These are phyloP conservation scores for Vitis rupestris DNA, from an alignment of 164 flowering plant species.

Conservation along the genomic window DNA sequence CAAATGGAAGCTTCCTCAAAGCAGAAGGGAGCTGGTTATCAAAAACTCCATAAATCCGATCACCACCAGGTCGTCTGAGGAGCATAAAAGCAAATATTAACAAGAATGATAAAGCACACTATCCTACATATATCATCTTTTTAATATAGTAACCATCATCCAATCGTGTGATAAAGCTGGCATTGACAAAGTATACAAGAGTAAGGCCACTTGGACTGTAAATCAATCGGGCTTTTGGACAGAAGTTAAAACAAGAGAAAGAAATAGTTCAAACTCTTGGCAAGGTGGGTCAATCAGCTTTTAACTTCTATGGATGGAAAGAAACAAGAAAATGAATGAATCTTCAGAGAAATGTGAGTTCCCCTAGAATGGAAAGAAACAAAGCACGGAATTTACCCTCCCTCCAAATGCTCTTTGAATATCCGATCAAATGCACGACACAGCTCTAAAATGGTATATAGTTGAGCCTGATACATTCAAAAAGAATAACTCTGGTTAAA, in stretches of 20 bases:
- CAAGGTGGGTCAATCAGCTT: too few species aligned
- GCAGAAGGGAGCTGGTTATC: conserved; percentile 94
- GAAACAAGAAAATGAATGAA: neutral
- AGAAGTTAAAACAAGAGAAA: too few species aligned
- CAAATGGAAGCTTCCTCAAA: conserved; percentile 82
- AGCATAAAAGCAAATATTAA: neutral
- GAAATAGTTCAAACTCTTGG: too few species aligned
- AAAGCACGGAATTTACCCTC: conserved; percentile 53
- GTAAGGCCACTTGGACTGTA: too few species aligned
- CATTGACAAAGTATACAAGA: too few species aligned
- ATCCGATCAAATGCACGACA: conserved; percentile 91
- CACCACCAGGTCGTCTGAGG: conserved; percentile 88
- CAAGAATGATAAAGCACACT: too few species aligned
- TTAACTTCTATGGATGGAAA: too few species aligned
- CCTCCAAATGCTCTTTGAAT: conserved; percentile 91
- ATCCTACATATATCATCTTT: too few species aligned
- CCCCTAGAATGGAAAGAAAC: neutral
- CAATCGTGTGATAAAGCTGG: too few species aligned
- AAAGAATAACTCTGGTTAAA: too few species aligned
- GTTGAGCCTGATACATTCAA: conserved; percentile 57
- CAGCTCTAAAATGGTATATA: conserved; percentile 79
- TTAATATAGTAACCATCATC: too few species aligned
- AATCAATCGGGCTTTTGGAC: too few species aligned
- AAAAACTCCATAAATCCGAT: conserved; percentile 77
- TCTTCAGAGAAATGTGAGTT: neutral